Evolutionary conservation across 164 flowering plant genomes (phyloP).

Genomic region (Platanus orientalis): DNA sequence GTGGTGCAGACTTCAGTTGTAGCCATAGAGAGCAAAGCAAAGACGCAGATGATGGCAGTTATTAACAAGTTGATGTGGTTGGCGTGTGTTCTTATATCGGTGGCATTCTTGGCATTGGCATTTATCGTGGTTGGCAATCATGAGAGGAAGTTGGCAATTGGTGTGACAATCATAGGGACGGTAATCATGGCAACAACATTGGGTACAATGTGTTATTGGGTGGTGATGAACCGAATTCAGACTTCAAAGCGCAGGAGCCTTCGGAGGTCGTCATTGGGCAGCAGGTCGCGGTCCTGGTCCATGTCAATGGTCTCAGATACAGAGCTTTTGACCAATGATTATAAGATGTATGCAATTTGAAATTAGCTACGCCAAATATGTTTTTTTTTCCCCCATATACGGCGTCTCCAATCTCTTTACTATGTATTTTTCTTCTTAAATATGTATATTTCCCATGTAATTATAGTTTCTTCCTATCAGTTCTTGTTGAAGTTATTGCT

Average conservation of each 20-base stretch:
- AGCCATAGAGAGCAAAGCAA: conserved; percentile 86
- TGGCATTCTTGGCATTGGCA: conserved; percentile 74
- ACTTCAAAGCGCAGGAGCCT: conserved; percentile 51
- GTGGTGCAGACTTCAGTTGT: conserved; percentile 96
- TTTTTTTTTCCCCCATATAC: background rate
- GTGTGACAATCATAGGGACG: conserved; percentile 77
- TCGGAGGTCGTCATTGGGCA: conserved; percentile 48
- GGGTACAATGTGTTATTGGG: conserved; percentile 84
- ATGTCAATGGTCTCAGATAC: conserved; percentile 51
- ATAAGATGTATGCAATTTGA: conserved; percentile 85
- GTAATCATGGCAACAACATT: conserved; percentile 69
- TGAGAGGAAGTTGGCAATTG: conserved; percentile 72
- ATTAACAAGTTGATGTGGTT: conserved; percentile 99
- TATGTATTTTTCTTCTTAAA: background rate
- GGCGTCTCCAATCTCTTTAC: too few relatives aligned
- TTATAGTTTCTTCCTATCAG: background rate
- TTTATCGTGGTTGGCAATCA: conserved; percentile 75
- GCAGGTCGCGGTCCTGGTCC: conserved; percentile 53
- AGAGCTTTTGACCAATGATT: conserved; percentile 48
- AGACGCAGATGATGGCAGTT: conserved; percentile 85
- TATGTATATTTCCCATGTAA: background rate
- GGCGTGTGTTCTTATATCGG: conserved; percentile 78
- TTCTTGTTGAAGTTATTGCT: background rate
- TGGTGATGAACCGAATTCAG: conserved; percentile 68
- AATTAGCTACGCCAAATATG: background rate